These are phyloP conservation scores for Mycena citricolor DNA, from an alignment of 1,284 basidiomycete species.

Conservation along the genomic window DNA sequence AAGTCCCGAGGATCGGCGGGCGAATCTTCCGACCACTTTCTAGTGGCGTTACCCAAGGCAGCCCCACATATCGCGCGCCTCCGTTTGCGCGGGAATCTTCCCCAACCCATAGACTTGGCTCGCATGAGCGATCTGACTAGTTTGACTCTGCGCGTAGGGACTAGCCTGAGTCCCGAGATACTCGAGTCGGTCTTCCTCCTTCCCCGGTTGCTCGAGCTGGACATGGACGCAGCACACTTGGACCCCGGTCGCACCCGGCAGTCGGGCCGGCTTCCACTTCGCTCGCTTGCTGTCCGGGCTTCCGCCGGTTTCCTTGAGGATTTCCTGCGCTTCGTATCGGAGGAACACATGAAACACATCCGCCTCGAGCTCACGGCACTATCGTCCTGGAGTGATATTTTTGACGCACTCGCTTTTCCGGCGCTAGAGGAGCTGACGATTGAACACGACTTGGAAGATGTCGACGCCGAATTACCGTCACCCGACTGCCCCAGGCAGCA, in stretches of 20 bases:
- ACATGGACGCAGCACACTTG: constrained; percentile 49
- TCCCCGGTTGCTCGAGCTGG: constrained; percentile 43
- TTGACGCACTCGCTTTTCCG: constrained; percentile 37
- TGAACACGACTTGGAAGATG: constrained; percentile 41
- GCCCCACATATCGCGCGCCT: constrained; percentile 38
- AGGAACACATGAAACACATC: constrained; percentile 38
- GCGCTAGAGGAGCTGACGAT: constrained; percentile 45
- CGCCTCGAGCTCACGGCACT: constrained; percentile 38
- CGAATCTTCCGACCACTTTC: constrained; percentile 26
- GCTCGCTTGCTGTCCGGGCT: constrained; percentile 45
- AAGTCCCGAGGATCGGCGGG: constrained; percentile 16
- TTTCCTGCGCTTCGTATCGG: constrained; percentile 35
- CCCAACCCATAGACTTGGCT: too few species aligned
- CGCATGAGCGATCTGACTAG: constrained; percentile 40
- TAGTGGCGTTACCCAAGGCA: constrained; percentile 31
- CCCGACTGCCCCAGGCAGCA: too few species aligned
- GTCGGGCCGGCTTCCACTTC: constrained; percentile 42
- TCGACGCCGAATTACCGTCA: too few species aligned
- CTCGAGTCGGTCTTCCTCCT: constrained; percentile 44
- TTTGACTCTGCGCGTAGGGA: constrained; percentile 45
- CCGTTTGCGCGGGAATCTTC: constrained; percentile 47
- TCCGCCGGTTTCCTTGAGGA: constrained; percentile 37
- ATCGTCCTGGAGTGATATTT: constrained; percentile 39
- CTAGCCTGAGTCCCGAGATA: constrained; percentile 39
- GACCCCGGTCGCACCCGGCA: constrained; percentile 23